A percentile compares a stretch with the other conserved stretches of the same genome.
Evolutionary conservation across 306 rosid species (phyloP).

Genomic region (Glycine latifolia): DNA sequence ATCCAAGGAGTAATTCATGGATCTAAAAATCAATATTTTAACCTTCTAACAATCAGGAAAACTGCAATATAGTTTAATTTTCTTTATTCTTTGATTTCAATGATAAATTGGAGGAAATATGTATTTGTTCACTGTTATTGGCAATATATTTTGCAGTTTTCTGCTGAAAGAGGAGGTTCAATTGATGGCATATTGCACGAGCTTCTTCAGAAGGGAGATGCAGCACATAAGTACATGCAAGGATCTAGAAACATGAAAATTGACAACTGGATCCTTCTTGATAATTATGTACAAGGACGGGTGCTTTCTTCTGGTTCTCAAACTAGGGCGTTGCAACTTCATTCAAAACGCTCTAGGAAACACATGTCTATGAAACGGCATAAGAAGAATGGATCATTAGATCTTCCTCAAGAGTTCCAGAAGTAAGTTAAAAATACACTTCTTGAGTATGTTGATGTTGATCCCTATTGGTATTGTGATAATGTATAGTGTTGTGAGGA

Average conservation of each 20-base stretch:
- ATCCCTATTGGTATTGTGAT: background rate
- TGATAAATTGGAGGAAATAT: conserved; percentile 12
- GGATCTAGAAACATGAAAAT: conserved; percentile 74
- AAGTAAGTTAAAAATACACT: conserved; percentile 58
- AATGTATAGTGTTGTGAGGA: conserved; percentile 1
- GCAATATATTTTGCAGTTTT: conserved; percentile 57
- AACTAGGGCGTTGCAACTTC: conserved; percentile 61
- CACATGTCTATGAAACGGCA: conserved; percentile 81
- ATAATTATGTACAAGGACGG: conserved; percentile 65
- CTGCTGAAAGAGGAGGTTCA: conserved; percentile 58
- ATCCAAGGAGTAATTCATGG: conserved; percentile 20
- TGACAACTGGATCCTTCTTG: conserved; percentile 80
- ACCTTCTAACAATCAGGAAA: background rate
- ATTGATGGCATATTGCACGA: conserved; percentile 63
- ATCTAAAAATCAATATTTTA: conserved; percentile 15
- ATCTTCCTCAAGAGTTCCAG: conserved; percentile 67
- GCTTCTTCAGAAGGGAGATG: conserved; percentile 77
- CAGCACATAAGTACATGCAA: conserved; percentile 70
- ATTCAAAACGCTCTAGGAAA: conserved; percentile 81
- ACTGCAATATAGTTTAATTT: conserved; percentile 8
- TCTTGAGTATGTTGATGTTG: conserved; percentile 10
- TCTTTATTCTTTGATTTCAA: conserved; percentile 9
- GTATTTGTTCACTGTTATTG: conserved; percentile 28
- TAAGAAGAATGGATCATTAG: conserved; percentile 66
- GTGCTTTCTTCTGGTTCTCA: conserved; percentile 55